A percentile compares a stretch with the other conserved stretches of the same genome.
These are phyloP conservation scores for Rubia yunnanensis DNA, from an alignment of 257 asterid genomes.

Conservation along the genomic window DNA sequence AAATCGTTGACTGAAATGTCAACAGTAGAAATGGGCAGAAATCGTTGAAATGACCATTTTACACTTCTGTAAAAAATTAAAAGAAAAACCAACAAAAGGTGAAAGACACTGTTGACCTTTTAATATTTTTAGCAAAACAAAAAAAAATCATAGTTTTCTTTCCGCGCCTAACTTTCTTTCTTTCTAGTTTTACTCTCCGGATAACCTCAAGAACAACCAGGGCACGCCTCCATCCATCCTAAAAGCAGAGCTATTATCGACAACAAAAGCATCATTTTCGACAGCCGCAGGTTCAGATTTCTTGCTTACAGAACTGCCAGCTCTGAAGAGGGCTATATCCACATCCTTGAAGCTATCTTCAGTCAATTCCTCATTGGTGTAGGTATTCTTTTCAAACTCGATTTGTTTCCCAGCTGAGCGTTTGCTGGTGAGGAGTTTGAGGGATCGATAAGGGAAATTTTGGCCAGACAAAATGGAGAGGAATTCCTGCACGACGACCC, in stretches of 20 bases:
- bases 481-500: conserved; percentile 93
- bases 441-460: conserved; percentile 73
- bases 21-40: too few relatives aligned
- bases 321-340: conserved; percentile 82
- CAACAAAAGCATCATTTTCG: conserved; percentile 64
- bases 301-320: conserved; percentile 92
- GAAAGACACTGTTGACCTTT: too few relatives aligned
- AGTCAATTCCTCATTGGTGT: conserved; percentile 50
- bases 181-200: too few relatives aligned
- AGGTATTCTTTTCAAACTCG: conserved; percentile 35
- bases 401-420: conserved; percentile 67
- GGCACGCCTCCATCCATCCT: conserved; percentile 86
- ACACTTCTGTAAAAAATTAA: too few relatives aligned
- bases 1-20: too few relatives aligned
- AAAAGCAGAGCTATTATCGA: conserved; percentile 96
- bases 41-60: too few relatives aligned
- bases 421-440: conserved; percentile 80
- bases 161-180: too few relatives aligned
- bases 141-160: too few relatives aligned
- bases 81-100: too few relatives aligned
- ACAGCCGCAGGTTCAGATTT: conserved; percentile 77
- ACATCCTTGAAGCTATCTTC: conserved; percentile 59
- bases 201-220: conserved; percentile 91
- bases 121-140: too few relatives aligned
- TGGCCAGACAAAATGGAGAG: conserved; percentile 84